These are phyloP conservation scores for Ophiostoma ulmi DNA, from an alignment of 2,329 filamentous ascomycete genomes.

Conservation along the genomic window DNA sequence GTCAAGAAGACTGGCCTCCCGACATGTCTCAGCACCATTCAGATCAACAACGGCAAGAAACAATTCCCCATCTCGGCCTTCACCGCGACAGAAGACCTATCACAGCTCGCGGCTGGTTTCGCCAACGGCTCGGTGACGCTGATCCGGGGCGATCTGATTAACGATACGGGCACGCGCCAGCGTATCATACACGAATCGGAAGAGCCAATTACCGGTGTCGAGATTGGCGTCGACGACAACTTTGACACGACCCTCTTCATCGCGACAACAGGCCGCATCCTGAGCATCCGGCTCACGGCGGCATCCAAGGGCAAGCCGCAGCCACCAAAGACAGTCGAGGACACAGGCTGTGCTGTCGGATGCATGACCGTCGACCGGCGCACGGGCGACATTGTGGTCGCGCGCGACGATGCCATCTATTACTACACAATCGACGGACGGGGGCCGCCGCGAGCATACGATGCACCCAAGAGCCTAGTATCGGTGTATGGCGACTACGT, in stretches of 20 bases:
- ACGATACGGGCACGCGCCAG: conserved; percentile 90
- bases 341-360: conserved; percentile 83
- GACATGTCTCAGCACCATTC: conserved; percentile 78
- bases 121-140: conserved; percentile 92
- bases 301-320: conserved; percentile 78
- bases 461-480: conserved; percentile 80
- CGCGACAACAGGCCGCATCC: conserved; percentile 79
- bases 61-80: conserved; percentile 96
- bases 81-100: conserved; percentile 77
- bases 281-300: conserved; percentile 62
- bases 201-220: conserved; percentile 88
- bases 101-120: conserved; percentile 91
- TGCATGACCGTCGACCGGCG: conserved; percentile 85
- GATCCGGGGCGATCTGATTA: conserved; percentile 87
- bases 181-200: conserved; percentile 94
- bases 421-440: conserved; percentile 82
- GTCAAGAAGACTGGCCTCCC: conserved; percentile 91
- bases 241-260: conserved; percentile 82
- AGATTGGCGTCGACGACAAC: conserved; percentile 59
- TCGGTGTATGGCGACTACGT: conserved; percentile 79
- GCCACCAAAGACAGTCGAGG: conserved; percentile 81
- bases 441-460: conserved; percentile 83
- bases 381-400: conserved; percentile 83
- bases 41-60: conserved; percentile 82
- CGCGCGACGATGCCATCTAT: conserved; percentile 90